Base-by-base conservation (phyloP, 2,329 filamentous ascomycete species). In the Chaetomiaceae sp. region DNA sequence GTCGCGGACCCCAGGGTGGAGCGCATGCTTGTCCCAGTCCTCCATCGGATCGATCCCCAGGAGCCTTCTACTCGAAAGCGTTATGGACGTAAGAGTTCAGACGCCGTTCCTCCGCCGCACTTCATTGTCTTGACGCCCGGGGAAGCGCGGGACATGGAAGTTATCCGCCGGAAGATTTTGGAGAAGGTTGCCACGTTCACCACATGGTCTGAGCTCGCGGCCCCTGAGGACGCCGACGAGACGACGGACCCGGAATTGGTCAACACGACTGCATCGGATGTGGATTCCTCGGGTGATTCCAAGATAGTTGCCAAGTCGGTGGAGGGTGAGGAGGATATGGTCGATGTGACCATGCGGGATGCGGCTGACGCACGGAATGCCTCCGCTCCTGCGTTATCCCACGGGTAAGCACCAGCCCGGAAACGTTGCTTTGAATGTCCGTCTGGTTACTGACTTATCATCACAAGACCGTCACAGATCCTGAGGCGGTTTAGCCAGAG, bases 291-390 rank as follows among this genome's bases (percentile, higher is more conserved):
- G 4, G 81, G 79, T 9, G 87, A 87, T 59, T 76, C 80, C 20
- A 87, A 86, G 64, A 78, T 96, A 42, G 81, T 86, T 53, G 86
- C 89, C 40, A 80, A 82, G 25, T 96, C 91, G 3, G 80, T 95
- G 2, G 86, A 91, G 66, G 88, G 90, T 9, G 92, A 96, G 67
- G 91, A 96, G 56, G 89, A 89, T 56, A 82, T 96, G 64, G 88
- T 97, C 5, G 89, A 96, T 65, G 85, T 99, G 14, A 88, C 87
- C 0, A 91, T 96, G 85, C 84, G 83, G 48, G 86, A 90, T 61
- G 73, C 74, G 2, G 65, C 65, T 14, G 73, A 77, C 53, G 59
- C 61, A 21, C 66, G 67, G 37, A 66, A 64, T 48, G 50, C 58
- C 32, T 49, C 56, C 16, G 57, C 41, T 27, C 38, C 57, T 2